A percentile compares a stretch with the other conserved stretches of the same genome.
phyloP scores from a whole-genome alignment of 768 basidiomycete genomes.

The Leccinum longicurvipes region DNA sequence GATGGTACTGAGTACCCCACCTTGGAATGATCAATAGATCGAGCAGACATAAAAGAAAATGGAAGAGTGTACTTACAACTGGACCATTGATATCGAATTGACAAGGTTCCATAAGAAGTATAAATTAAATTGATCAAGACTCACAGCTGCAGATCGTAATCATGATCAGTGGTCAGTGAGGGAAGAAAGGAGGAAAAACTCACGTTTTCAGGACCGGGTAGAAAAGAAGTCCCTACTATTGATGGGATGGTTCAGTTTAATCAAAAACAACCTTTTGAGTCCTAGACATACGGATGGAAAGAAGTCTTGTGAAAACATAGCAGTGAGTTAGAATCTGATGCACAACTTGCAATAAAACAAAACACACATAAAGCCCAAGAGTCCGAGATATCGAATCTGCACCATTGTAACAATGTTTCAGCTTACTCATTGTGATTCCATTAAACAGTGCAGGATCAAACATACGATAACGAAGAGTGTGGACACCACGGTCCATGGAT shows the following conservation, averaged over 20 bases:
- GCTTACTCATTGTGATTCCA: neutral
- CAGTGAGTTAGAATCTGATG: neutral
- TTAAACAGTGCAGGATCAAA: neutral
- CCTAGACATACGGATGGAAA: neutral
- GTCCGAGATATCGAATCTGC: neutral
- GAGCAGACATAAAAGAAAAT: too few species aligned
- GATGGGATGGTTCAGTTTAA: neutral
- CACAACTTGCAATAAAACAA: neutral
- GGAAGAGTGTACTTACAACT: too few species aligned
- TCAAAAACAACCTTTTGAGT: neutral
- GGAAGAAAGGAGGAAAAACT: neutral
- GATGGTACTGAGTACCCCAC: too few species aligned
- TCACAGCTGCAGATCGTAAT: too few species aligned
- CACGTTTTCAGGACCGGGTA: constrained; percentile 10
- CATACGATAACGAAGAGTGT: constrained; percentile 9
- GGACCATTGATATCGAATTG: too few species aligned
- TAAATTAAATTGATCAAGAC: too few species aligned
- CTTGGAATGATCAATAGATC: too few species aligned
- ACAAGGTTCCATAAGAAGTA: too few species aligned
- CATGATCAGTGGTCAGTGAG: too few species aligned
- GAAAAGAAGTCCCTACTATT: constrained; percentile 8
- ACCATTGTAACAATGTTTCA: neutral
- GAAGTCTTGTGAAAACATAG: neutral
- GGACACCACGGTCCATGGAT: constrained; percentile 10
- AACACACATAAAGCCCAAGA: neutral